phyloP scores from a whole-genome alignment of 2,329 filamentous ascomycete genomes.

The Clonostachys chloroleuca region DNA sequence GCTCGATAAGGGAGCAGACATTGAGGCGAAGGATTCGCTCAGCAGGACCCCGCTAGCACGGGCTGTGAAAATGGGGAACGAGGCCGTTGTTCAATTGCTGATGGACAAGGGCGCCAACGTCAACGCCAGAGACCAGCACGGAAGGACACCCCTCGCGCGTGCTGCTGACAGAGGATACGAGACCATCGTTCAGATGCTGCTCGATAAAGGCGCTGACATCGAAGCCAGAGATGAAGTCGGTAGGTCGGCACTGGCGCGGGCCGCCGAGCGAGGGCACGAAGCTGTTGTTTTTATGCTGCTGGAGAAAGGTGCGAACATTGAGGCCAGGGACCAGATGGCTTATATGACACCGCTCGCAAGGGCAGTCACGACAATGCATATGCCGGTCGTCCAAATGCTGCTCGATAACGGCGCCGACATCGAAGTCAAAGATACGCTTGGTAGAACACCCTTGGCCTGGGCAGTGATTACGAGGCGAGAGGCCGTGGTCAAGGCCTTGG shows the following conservation, averaged over 20 bases:
- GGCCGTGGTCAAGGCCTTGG: not conserved
- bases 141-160: not conserved
- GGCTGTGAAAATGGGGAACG: not conserved
- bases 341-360: slow-evolving; percentile 5
- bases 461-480: slow-evolving; percentile 7
- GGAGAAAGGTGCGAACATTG: slow-evolving; percentile 9
- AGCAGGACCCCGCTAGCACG: not conserved
- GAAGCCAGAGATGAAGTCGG: slow-evolving; percentile 9
- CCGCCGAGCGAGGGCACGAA: slow-evolving; percentile 2
- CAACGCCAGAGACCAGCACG: slow-evolving; percentile 7
- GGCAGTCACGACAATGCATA: slow-evolving; percentile 1
- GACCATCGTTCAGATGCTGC: slow-evolving; percentile 3
- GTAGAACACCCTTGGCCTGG: slow-evolving; percentile 7
- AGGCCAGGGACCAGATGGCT: slow-evolving; percentile 5
- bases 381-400: slow-evolving; percentile 2
- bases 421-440: slow-evolving; percentile 9
- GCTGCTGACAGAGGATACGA: slow-evolving; percentile 1
- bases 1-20: slow-evolving; percentile 8
- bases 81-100: slow-evolving; percentile 3
- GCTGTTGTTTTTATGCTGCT: slow-evolving; percentile 4
- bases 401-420: slow-evolving; percentile 10
- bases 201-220: slow-evolving; percentile 9
- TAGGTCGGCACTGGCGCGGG: slow-evolving; percentile 7
- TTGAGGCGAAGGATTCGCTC: slow-evolving; percentile 8
- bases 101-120: slow-evolving; percentile 9